Evolutionary conservation across 73 alveolate genomes (phyloP).

Genomic region (Paramecium primaurelia): DNA sequence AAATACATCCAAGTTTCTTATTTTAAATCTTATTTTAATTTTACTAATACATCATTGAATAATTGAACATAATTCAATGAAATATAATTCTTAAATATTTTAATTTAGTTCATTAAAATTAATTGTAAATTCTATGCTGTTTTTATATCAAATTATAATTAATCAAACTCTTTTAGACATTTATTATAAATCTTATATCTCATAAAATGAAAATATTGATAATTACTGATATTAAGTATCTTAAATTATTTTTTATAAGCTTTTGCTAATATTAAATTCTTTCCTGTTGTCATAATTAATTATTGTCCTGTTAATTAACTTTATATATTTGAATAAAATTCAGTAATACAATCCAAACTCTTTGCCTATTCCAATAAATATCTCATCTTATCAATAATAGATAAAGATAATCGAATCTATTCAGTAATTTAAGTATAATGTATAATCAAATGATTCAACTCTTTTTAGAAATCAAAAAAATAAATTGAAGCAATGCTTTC

Average conservation of each 20-base stretch:
- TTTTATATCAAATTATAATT: background rate
- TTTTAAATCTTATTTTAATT: background rate
- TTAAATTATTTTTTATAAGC: background rate
- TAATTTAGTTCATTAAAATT: background rate
- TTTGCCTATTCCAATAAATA: background rate
- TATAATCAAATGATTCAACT: background rate
- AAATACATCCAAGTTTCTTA: background rate
- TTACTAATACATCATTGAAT: background rate
- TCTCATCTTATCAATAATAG: conserved; percentile 1
- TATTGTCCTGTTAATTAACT: background rate
- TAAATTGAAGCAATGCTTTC: background rate
- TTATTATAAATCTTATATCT: background rate
- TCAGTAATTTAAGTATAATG: background rate
- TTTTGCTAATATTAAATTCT: background rate
- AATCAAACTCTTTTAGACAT: background rate
- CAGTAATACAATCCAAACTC: background rate
- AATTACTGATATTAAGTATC: background rate
- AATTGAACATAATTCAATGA: background rate
- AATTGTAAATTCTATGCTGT: background rate
- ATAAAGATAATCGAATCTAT: background rate
- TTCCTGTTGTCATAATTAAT: background rate
- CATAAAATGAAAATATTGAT: background rate
- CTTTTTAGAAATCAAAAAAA: background rate
- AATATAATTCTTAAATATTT: background rate
- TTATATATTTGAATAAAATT: background rate